Base-by-base conservation (phyloP, 495 filamentous ascomycete species). In the Hamigera avellanea region DNA sequence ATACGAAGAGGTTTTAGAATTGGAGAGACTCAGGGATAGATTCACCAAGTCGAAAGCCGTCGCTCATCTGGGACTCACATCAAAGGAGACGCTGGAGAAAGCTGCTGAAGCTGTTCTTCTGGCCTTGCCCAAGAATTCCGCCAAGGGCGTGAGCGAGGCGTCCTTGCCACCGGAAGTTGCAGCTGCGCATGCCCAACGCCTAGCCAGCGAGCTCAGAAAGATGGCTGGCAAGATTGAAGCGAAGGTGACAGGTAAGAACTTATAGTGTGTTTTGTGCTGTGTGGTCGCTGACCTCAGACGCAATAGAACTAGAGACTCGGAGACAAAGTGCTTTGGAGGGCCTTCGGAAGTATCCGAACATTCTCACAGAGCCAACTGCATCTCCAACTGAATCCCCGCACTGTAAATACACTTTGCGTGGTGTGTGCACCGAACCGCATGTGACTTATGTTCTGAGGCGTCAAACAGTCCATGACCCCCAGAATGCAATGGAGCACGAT, bases 311-410 rank as follows among this genome's bases (percentile, higher is more conserved):
- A 26, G 65, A 77, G 44, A 47, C 61, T 21, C 40, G 67, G 30
- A 76, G 73, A 42, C 53, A 70, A 41, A 61, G 61, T 40, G 62
- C 66, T 2, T 41, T 56, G 19, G 57, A 70, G 28, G 53, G 53
- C 14, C 53, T 81, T 17, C 57, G 53, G 32, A 53, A 50, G 30
- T 66, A 69, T 31, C 68, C 70, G 2, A 69, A 67, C 37, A 55
- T 64, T 9, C 75, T 70, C 40, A 79, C 69, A 1, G 56, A 75
- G 39, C 62, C 70, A n/a, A 56, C 67, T 2, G 47, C 65, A n/a
- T 58, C 69, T 25, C 53, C 61, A 17, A 49, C 47, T 4, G 56
- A 70, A 33, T 59, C 67, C 16, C 55, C 62, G 37, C 32, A 57
- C 35, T 53, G 66, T 49, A 56, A 51, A 39, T 75, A 75, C 42